Evolutionary conservation across 192 early-diverging fungal genomes (phyloP), one percentile per base, ranked within the genome.

Genomic region (Coemansia sp.): DNA sequence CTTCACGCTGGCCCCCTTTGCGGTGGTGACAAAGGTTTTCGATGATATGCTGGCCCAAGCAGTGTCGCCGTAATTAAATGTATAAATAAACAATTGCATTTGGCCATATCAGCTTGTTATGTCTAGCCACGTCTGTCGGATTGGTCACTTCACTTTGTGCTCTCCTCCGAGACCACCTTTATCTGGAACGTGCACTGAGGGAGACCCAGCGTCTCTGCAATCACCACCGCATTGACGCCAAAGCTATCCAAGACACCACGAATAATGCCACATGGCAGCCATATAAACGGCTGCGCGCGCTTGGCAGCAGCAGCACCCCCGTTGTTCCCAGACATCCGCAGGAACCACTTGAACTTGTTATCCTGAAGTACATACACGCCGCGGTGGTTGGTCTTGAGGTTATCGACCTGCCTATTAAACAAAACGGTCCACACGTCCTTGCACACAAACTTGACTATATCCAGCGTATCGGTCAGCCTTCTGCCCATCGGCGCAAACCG

Each of bases 391-490:
- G 97, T 98, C 67, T 99, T 99, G 9, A 99, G 77, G 55, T 98
- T 97, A 58, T 99, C 97, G 29, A 99, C 85, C 62, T 99, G 94
- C 50, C 98, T 93, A 64, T 94, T 92, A 62, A 98, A 99, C 37
- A 95, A 67, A 26, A 87, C 72, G 40, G 87, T 86, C 97, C 97
- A 99, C 19, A 95, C 80, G 43, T 99, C 97, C 65, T 97, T 97
- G 79, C 97, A 99, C 9, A 99, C 84, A 80, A 96, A 99, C 66
- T 99, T 99, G 43, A 99, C 88, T 25, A 96, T 87, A 40, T 98
- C 97, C 18, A 99, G 72, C 24, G 87, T 97, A 76, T 98, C 95
- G 0, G 80, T 73, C 59, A 99, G 91, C 5, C 97, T 85, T 51
- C 89, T 82, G 53, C 86, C 80, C 39, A 95, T 87, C 50, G 85